Conservation (phyloP, 2,329 filamentous ascomycete species). For the Colletotrichum theobromicola region DNA sequence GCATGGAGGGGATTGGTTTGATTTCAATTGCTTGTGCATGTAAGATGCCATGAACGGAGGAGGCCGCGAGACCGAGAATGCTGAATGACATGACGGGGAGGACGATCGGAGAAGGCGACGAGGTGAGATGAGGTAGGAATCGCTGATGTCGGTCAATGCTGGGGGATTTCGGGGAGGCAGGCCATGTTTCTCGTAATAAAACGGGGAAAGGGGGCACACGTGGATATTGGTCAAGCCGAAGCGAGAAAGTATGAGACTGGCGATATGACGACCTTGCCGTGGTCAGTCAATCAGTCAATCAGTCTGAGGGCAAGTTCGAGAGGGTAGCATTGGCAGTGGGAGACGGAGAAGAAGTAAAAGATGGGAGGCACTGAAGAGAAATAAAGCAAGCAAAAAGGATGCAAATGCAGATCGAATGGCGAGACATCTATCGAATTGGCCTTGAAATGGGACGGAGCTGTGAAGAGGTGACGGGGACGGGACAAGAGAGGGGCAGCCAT, state of each 20-base stretch:
- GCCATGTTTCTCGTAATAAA: conserved; percentile 8
- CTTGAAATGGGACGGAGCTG: neutral
- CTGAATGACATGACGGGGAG: neutral
- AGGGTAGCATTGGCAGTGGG: neutral
- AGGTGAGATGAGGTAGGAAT: conserved; percentile 14
- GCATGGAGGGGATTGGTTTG: neutral
- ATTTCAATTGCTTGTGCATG: neutral
- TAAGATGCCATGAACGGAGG: neutral
- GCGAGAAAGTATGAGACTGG: neutral
- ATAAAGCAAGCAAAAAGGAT: neutral
- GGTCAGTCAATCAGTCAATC: neutral
- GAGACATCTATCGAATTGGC: neutral
- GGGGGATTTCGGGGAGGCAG: neutral
- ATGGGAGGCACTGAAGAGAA: neutral
- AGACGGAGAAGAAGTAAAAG: neutral
- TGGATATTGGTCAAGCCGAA: neutral
- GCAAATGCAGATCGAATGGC: neutral
- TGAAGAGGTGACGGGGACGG: neutral
- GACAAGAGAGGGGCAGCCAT: neutral
- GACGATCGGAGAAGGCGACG: neutral
- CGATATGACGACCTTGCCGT: neutral
- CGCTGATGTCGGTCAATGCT: neutral
- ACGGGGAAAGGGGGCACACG: conserved; percentile 5
- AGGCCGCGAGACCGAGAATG: neutral
- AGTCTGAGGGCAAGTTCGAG: neutral